These are phyloP conservation scores for Gymnopilus dilepis DNA, from an alignment of 768 basidiomycete genomes.

Conservation along the genomic window DNA sequence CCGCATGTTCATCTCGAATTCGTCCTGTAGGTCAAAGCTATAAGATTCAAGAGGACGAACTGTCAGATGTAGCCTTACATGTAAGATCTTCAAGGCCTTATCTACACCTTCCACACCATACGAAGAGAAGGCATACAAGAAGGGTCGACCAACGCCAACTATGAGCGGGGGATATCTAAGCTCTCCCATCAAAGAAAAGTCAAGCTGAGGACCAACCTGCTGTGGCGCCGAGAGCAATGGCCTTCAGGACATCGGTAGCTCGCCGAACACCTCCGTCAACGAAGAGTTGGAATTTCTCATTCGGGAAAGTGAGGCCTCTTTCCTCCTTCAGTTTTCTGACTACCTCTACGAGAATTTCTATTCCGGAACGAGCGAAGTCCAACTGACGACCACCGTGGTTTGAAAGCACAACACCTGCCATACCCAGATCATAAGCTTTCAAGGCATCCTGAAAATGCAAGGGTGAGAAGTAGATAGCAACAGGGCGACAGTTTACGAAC, in stretches of 20 bases:
- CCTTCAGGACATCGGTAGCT: constrained; percentile 84
- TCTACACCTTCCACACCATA: constrained; percentile 91
- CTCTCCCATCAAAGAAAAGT: constrained; percentile 20
- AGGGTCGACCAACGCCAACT: constrained; percentile 84
- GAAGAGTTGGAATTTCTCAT: constrained; percentile 81
- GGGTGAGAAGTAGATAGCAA: not conserved
- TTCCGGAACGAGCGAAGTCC: constrained; percentile 84
- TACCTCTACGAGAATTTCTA: constrained; percentile 90
- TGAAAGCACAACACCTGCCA: constrained; percentile 82
- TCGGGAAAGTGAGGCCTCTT: constrained; percentile 75
- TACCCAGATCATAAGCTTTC: constrained; percentile 76
- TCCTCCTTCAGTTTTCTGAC: constrained; percentile 70
- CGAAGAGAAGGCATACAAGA: constrained; percentile 86
- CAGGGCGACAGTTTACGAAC: constrained; percentile 31
- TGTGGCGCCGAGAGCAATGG: constrained; percentile 74
- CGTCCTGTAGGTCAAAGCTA: constrained; percentile 62
- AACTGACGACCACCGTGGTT: constrained; percentile 86
- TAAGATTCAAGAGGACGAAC: not conserved
- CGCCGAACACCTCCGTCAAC: constrained; percentile 94
- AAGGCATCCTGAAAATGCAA: constrained; percentile 68
- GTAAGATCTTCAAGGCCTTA: constrained; percentile 56
- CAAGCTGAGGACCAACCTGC: constrained; percentile 40
- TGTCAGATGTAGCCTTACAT: not conserved
- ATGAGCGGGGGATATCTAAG: too few relatives aligned
- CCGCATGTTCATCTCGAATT: constrained; percentile 98